Evolutionary conservation across 1,284 basidiomycete species (phyloP).

Genomic region (Phaffia rhodozyma): DNA sequence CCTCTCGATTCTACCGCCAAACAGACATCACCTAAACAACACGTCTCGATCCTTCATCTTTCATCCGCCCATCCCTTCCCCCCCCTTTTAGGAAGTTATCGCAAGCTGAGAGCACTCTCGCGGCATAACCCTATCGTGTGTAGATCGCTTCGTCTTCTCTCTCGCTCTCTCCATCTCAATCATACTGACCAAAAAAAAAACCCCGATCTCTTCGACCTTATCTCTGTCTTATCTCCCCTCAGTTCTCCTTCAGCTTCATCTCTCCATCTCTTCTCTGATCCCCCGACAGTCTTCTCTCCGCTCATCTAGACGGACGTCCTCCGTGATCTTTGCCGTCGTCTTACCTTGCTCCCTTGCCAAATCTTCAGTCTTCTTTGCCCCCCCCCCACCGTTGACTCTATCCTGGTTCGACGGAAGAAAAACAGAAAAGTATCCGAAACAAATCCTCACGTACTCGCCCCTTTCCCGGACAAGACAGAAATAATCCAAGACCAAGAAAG

Average conservation of each 20-base stretch:
- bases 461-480: neutral
- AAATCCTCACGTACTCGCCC: neutral
- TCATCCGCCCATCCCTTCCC: constrained; percentile 16
- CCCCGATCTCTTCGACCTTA: no score
- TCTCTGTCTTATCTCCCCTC: no score
- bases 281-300: neutral
- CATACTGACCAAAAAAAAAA: no score
- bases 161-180: no score
- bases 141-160: no score
- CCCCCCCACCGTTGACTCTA: neutral
- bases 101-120: constrained; percentile 10
- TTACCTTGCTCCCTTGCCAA: neutral
- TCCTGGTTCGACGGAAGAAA: no score
- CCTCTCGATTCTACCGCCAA: neutral
- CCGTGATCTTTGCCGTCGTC: constrained; percentile 1
- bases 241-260: no score
- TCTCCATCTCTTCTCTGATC: neutral
- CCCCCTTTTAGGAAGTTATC: constrained; percentile 1
- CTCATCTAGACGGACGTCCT: neutral
- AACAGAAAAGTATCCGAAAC: no score
- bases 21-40: no score
- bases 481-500: neutral
- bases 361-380: neutral
- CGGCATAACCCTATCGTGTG: constrained; percentile 1
- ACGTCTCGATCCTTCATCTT: neutral